These are phyloP conservation scores for Paragyromitra xinjiangensis DNA, from an alignment of 495 filamentous ascomycete species.

Conservation along the genomic window DNA sequence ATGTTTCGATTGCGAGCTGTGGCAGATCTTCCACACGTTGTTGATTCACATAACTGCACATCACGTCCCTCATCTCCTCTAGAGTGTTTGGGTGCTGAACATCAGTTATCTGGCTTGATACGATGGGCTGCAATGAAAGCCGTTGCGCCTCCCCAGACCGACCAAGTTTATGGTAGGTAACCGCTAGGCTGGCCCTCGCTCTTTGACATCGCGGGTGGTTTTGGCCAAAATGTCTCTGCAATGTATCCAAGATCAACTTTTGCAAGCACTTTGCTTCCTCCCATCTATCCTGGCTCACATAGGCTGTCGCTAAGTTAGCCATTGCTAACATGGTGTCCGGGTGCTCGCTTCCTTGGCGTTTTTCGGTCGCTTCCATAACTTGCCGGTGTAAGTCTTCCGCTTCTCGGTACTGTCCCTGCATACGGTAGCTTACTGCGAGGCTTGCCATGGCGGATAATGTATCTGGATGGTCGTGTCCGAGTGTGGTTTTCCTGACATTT, in stretches of 20 bases:
- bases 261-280: conserved; percentile 13
- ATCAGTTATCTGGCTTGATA: background rate
- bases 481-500: background rate
- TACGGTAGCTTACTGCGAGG: conserved; percentile 25
- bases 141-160: background rate
- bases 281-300: conserved; percentile 8
- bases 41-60: conserved; percentile 9
- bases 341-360: conserved; percentile 5
- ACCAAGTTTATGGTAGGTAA: conserved; percentile 14
- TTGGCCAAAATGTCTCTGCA: background rate
- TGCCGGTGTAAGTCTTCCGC: background rate
- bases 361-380: conserved; percentile 1
- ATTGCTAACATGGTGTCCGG: conserved; percentile 25
- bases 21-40: conserved; percentile 7
- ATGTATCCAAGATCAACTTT: background rate
- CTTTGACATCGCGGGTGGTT: conserved; percentile 9
- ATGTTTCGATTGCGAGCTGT: background rate
- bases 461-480: conserved; percentile 16
- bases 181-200: conserved; percentile 9
- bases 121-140: background rate
- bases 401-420: conserved; percentile 10
- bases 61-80: conserved; percentile 9
- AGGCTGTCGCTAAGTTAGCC: conserved; percentile 19
- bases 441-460: conserved; percentile 22
- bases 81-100: background rate